Percentiles rank a stretch among this genome's conserved stretches.
Conservation (phyloP, 2,329 filamentous ascomycete genomes). For the Fusarium buxicola region DNA sequence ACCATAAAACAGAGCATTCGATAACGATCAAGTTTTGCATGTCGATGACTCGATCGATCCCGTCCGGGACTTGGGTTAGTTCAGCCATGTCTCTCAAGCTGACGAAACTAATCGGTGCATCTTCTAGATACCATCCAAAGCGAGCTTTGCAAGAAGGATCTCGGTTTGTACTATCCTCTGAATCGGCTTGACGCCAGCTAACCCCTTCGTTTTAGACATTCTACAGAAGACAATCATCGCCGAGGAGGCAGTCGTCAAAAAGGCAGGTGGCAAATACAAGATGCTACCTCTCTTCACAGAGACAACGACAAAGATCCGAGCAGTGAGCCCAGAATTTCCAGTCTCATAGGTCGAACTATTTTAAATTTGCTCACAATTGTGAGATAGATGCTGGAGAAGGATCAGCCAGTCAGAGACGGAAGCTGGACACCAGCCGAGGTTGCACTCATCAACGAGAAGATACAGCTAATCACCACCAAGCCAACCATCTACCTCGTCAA, state of each 20-base stretch:
- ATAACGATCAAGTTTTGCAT: constrained; percentile 59
- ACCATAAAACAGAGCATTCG: constrained; percentile 51
- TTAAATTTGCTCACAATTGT: constrained; percentile 17
- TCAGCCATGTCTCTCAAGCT: not conserved
- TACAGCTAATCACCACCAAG: constrained; percentile 59
- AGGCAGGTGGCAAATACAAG: constrained; percentile 59
- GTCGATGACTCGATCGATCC: constrained; percentile 61
- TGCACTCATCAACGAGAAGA: constrained; percentile 59
- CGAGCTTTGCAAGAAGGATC: constrained; percentile 54
- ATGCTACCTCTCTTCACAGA: constrained; percentile 59
- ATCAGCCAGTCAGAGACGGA: constrained; percentile 56
- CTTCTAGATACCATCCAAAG: constrained; percentile 43
- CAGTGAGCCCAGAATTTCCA: constrained; percentile 27
- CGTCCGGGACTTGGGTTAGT: constrained; percentile 56
- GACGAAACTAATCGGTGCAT: constrained; percentile 5
- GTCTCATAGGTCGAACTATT: not conserved
- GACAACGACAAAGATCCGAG: constrained; percentile 56
- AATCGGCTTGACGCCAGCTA: not conserved
- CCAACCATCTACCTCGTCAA: constrained; percentile 60
- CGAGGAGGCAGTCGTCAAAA: constrained; percentile 55
- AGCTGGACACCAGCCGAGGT: constrained; percentile 58
- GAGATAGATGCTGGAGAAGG: constrained; percentile 53
- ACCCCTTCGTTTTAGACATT: constrained; percentile 48
- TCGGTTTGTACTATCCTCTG: constrained; percentile 18
- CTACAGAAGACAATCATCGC: constrained; percentile 53